Evolutionary conservation across 2,329 filamentous ascomycete genomes (phyloP), one percentile per base, ranked within the genome.

Genomic region (Aspergillus costaricaensis): DNA sequence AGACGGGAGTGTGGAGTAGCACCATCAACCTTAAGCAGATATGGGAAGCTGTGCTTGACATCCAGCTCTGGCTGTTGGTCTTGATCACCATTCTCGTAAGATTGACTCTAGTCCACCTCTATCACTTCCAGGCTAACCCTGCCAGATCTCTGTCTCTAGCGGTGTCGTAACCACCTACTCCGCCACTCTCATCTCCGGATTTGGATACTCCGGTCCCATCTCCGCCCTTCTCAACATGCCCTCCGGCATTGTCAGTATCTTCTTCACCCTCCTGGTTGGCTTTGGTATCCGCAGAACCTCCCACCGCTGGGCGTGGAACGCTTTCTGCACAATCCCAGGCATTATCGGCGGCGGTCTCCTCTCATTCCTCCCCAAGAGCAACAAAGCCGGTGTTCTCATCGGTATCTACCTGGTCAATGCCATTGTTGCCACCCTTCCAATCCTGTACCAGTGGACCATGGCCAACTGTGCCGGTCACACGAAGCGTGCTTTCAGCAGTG

Each of bases 1-100:
- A 83, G 60, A 84, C 81, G 0, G 83, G 82, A 2, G 79, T 84
- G 2, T 79, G 82, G 64, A 83, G 81, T 66, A 80, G 81, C 51
- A 74, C 76, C 41, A 77, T 84, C 66, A 82, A 84, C 58, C 48
- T 67, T 3, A 68, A 74, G 12, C 82, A 85, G 52, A 73, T 84
- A 14, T 64, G 74, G 49, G 83, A 85, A 69, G 76, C 76, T 6
- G 67, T 83, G 8, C 36, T 59, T 6, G 79, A 83, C 41, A 64
- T 77, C 1, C 81, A 84, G 58, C 76, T 82, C 3, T 81, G 77
- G 78, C 67, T 80, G 10, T 67, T 81, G 23, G 71, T 68, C 10
- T 55, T 81, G 21, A 74, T 59, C 17, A 62, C 57, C 8, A 59
- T 59, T 4, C 48, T 54, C 5, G 60, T 59, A 41, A 19, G 55